A percentile compares a stretch with the other conserved stretches of the same genome.
phyloP scores from a whole-genome alignment of 176 grass and related monocot species.

The Oryza rufipogon region DNA sequence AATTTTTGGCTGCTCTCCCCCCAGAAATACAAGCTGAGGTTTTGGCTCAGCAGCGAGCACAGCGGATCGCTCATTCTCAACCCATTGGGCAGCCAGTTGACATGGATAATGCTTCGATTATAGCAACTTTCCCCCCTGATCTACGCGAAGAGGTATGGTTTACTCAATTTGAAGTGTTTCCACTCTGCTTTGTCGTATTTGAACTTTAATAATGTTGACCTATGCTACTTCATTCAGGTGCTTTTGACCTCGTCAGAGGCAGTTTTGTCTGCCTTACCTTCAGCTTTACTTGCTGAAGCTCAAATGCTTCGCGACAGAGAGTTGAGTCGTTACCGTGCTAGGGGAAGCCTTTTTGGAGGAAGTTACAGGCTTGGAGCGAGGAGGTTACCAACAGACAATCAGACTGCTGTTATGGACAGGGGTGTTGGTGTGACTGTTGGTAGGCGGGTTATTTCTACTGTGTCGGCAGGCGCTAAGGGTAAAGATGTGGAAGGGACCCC shows the following conservation, averaged over 20 bases:
- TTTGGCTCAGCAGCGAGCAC: conserved; percentile 75
- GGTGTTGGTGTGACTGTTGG: conserved; percentile 70
- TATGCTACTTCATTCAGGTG: conserved; percentile 48
- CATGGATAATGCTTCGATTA: conserved; percentile 95
- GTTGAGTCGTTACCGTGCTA: conserved; percentile 61
- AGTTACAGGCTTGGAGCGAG: conserved; percentile 65
- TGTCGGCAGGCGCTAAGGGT: conserved; percentile 41
- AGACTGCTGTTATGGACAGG: conserved; percentile 70
- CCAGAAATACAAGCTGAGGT: conserved; percentile 87
- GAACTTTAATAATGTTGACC: background rate
- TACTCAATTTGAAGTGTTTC: background rate
- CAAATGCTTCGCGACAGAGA: conserved; percentile 86
- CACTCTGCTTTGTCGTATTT: background rate
- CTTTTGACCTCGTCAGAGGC: conserved; percentile 88
- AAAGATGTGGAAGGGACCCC: conserved; percentile 67
- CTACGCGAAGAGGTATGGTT: conserved; percentile 69
- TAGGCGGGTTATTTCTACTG: conserved; percentile 53
- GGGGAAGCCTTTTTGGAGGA: conserved; percentile 71
- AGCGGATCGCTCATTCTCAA: conserved; percentile 53
- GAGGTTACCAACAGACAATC: conserved; percentile 56
- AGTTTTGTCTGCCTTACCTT: conserved; percentile 77
- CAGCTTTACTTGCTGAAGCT: conserved; percentile 80
- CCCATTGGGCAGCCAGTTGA: conserved; percentile 67
- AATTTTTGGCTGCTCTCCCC: conserved; percentile 90
- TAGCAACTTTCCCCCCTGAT: conserved; percentile 91